Conservation (phyloP, 345 rosid species). For the Punica granatum region DNA sequence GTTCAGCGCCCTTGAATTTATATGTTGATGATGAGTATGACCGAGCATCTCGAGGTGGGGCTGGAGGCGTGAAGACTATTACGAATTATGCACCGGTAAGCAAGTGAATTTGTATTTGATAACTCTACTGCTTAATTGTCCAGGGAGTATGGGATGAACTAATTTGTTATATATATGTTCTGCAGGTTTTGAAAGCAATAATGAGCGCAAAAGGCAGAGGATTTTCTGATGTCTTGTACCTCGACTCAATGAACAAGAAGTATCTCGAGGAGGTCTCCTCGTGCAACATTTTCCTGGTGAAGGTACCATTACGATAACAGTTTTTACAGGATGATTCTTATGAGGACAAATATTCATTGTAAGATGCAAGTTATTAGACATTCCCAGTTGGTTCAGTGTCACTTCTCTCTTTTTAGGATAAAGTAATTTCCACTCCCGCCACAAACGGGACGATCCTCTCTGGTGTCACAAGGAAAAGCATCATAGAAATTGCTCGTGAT, state of each 20-base stretch:
- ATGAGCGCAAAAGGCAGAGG: slow-evolving; percentile 64
- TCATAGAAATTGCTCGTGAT: slow-evolving; percentile 64
- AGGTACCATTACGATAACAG: slow-evolving; percentile 31
- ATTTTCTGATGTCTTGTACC: slow-evolving; percentile 75
- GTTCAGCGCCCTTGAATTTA: slow-evolving; percentile 44
- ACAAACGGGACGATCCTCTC: slow-evolving; percentile 63
- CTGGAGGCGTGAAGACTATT: slow-evolving; percentile 61
- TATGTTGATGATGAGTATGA: slow-evolving; percentile 48
- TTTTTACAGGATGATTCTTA: too few species aligned
- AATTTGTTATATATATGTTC: not conserved
- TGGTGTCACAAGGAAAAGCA: slow-evolving; percentile 71
- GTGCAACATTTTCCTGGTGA: slow-evolving; percentile 70
- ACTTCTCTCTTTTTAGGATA: slow-evolving; percentile 29
- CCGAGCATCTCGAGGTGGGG: slow-evolving; percentile 59
- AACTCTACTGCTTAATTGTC: not conserved
- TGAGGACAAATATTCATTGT: not conserved
- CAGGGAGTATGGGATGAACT: not conserved
- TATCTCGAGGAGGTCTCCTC: slow-evolving; percentile 82
- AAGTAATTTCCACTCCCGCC: slow-evolving; percentile 64
- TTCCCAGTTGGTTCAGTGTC: not conserved
- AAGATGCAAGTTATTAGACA: not conserved
- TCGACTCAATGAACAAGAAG: slow-evolving; percentile 58
- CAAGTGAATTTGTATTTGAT: not conserved
- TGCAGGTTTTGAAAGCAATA: slow-evolving; percentile 60
- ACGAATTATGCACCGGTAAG: slow-evolving; percentile 71